Base-by-base conservation (phyloP, 805 yeast species). In the Saccharomycopsis fodiens region DNA sequence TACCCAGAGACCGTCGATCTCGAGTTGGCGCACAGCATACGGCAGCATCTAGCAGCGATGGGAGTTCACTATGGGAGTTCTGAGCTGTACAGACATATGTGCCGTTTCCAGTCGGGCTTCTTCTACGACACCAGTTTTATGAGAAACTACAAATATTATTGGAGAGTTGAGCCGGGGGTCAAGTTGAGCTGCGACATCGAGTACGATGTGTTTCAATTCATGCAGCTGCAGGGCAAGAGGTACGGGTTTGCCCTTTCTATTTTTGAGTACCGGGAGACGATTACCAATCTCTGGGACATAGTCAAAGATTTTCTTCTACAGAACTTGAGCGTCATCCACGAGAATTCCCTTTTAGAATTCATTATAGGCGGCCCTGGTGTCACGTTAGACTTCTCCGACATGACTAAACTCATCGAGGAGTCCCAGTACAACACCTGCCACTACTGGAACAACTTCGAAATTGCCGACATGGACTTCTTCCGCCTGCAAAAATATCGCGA, bases 151-250 rank as follows among this genome's bases (percentile, higher is more conserved):
- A 85, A 81, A 58, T 88, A 82, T 73, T 86, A 85, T 70, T 88
- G 96, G 96, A 79, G 95, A 63, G 89, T 88, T 31, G 96, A 88
- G 65, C 96, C 96, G 12, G 82, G 76, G 54, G 77, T 81, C 55
- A 74, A 75, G 59, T 71, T 85, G 52, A 75, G 66, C 63, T 87
- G 95, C 66, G 87, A 86, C 60, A 68, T 88, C 47, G 78, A 78
- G 55, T 82, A 82, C 61, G 96, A 86, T 60, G 67, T 85, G 8
- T 86, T 86, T 74, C 74, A 78, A 63, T 84, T 70, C 65, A 84
- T 86, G 95, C 77, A 76, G 55, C 85, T 79, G 57, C 76, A 83
- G 59, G 68, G 74, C 47, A 77, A 82, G 66, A 73, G 69, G 45
- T 86, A 84, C 61, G 88, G 89, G 5, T 86, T 84, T 64, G 79